phyloP scores from a whole-genome alignment of 257 asterid genomes.

The Plantago ovata region DNA sequence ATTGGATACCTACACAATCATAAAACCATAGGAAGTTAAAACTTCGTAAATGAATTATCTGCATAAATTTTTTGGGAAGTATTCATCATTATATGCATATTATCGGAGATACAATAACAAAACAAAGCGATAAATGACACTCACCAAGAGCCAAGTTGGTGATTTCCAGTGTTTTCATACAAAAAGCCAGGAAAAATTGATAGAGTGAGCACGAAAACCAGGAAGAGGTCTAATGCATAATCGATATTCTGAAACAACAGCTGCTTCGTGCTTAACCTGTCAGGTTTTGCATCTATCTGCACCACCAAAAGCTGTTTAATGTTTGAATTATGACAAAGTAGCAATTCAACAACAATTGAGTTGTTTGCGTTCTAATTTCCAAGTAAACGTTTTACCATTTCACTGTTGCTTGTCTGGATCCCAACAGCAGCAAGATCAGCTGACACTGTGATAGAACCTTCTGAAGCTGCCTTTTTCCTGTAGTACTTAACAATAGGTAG shows the following conservation, averaged over 20 bases:
- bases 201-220: constrained; percentile 57
- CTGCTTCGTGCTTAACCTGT: constrained; percentile 49
- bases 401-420: constrained; percentile 30
- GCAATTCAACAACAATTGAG: background rate
- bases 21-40: background rate
- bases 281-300: constrained; percentile 36
- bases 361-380: background rate
- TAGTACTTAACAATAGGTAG: constrained; percentile 70
- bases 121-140: background rate
- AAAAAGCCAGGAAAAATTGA: constrained; percentile 87
- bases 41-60: background rate
- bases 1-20: constrained; percentile 48
- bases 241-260: constrained; percentile 55
- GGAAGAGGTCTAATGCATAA: constrained; percentile 46
- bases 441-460: constrained; percentile 82
- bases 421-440: constrained; percentile 94
- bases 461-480: constrained; percentile 68
- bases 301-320: background rate
- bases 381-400: constrained; percentile 10
- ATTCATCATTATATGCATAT: too few species aligned
- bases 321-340: background rate
- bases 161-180: constrained; percentile 77
- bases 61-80: background rate
- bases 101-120: too few species aligned
- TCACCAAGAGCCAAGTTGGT: constrained; percentile 80